A percentile compares a stretch with the other conserved stretches of the same genome.
phyloP scores from a whole-genome alignment of 164 flowering plant genomes.

The grape (Vitis vinifera) region ASM3070453v1 NC_081808.1:4794501-4795000 shows the following conservation, averaged over 20 bases:
- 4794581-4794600: not conserved
- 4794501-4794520: not conserved
- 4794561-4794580: no score
- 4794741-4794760: not conserved
- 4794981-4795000: not conserved
- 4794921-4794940: conserved; percentile 21
- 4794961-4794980: conserved; percentile 17
- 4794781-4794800: no score
- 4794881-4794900: conserved; percentile 29
- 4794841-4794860: conserved; percentile 41
- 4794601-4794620: conserved; percentile 34
- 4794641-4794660: conserved; percentile 42
- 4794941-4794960: conserved; percentile 12
- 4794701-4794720: not conserved
- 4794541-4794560: no score
- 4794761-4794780: not conserved
- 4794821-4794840: conserved; percentile 31
- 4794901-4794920: conserved; percentile 26
- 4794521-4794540: not conserved
- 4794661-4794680: conserved; percentile 39
- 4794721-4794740: not conserved
- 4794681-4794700: conserved; percentile 46
- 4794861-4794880: conserved; percentile 24
- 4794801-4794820: conserved; percentile 20
- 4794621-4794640: conserved; percentile 34